Conservation (phyloP, 2,329 filamentous ascomycete species). For the Pseudogymnoascus sp. region DNA sequence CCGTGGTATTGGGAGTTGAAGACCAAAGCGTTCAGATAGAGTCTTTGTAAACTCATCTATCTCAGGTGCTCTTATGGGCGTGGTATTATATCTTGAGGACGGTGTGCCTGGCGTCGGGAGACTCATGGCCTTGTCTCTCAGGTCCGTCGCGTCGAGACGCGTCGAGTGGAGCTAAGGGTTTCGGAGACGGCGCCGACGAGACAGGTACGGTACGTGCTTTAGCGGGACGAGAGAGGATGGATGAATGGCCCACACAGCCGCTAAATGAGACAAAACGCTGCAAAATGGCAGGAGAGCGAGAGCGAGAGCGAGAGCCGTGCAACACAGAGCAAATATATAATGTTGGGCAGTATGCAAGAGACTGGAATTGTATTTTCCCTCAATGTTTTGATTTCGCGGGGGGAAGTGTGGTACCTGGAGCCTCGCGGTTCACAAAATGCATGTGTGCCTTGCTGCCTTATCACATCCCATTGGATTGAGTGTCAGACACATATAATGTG, state of each 20-base stretch:
- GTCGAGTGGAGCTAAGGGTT: background rate
- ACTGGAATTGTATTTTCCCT: background rate
- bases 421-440: background rate
- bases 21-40: background rate
- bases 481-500: background rate
- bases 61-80: background rate
- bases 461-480: too few relatives aligned
- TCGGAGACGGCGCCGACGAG: background rate
- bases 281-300: background rate
- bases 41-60: background rate
- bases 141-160: background rate
- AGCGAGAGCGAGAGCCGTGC: background rate
- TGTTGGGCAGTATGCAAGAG: background rate
- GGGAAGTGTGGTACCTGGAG: background rate
- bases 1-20: background rate
- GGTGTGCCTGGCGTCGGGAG: background rate
- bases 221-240: background rate
- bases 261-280: background rate
- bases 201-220: background rate
- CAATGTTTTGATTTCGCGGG: background rate
- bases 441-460: background rate
- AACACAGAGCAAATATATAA: background rate
- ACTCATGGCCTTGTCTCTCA: constrained; percentile 5
- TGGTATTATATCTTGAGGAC: background rate
- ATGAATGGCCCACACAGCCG: background rate